phyloP scores from a whole-genome alignment of 1,284 basidiomycete genomes.

The Heterobasidion annosum region DNA sequence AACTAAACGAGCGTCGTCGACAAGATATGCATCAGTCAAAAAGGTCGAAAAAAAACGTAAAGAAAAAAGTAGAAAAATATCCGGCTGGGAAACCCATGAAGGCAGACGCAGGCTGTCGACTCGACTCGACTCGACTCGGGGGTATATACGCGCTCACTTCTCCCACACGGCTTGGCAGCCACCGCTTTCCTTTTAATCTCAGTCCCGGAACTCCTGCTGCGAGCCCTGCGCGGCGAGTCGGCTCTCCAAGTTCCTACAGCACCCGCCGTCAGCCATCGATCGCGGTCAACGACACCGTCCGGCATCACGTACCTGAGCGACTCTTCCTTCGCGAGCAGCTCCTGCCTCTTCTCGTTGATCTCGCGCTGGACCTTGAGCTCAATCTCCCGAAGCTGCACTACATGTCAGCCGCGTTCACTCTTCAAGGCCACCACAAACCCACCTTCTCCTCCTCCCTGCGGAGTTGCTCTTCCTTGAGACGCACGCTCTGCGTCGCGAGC shows the following conservation, averaged over 20 bases:
- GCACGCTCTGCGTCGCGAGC: slow-evolving; percentile 91
- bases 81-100: slow-evolving; percentile 14
- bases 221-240: slow-evolving; percentile 78
- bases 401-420: neutral
- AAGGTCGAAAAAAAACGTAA: slow-evolving; percentile 9
- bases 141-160: slow-evolving; percentile 1
- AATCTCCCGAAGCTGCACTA: slow-evolving; percentile 81
- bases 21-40: neutral
- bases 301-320: slow-evolving; percentile 57
- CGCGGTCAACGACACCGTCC: neutral
- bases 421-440: slow-evolving; percentile 7
- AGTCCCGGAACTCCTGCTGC: slow-evolving; percentile 24
- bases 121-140: neutral
- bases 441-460: slow-evolving; percentile 96
- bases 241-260: slow-evolving; percentile 74
- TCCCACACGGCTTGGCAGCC: neutral
- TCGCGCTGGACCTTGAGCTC: slow-evolving; percentile 98
- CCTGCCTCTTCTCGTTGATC: slow-evolving; percentile 98
- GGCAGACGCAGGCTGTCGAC: slow-evolving; percentile 7
- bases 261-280: neutral
- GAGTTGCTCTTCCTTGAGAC: slow-evolving; percentile 98
- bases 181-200: slow-evolving; percentile 14
- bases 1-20: too few species aligned
- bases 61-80: slow-evolving; percentile 16
- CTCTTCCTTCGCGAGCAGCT: slow-evolving; percentile 90